These are phyloP conservation scores for Plasmodium reichenowi DNA, from an alignment of 169 alveolate species.

Conservation along the genomic window DNA sequence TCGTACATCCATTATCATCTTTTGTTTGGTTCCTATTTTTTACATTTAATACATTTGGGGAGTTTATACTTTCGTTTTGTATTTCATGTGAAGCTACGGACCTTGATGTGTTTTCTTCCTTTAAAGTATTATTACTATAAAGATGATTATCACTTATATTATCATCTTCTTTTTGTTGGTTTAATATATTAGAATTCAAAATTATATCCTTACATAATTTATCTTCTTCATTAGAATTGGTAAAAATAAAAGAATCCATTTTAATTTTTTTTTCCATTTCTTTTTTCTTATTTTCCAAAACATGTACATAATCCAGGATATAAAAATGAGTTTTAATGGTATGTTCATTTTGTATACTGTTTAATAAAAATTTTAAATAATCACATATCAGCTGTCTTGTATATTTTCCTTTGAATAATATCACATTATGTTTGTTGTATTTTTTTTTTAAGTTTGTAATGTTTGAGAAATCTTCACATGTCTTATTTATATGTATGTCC, in stretches of 20 bases:
- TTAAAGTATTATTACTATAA: not conserved
- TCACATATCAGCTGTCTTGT: slow-evolving; percentile 23
- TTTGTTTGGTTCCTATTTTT: not conserved
- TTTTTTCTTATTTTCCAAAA: slow-evolving; percentile 12
- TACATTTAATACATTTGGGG: not conserved
- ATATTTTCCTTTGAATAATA: slow-evolving; percentile 39
- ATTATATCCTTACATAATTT: not conserved
- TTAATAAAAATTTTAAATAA: slow-evolving; percentile 20
- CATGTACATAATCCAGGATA: slow-evolving; percentile 19
- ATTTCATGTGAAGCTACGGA: not conserved
- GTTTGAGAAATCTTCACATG: not conserved
- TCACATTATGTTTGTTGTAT: not conserved
- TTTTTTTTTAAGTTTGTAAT: not conserved
- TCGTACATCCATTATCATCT: not conserved
- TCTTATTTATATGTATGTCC: too few species aligned
- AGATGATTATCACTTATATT: not conserved
- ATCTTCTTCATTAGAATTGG: not conserved
- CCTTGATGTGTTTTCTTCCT: too few species aligned
- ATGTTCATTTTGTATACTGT: slow-evolving; percentile 43
- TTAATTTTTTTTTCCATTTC: not conserved
- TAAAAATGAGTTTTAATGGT: slow-evolving; percentile 2
- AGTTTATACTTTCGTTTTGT: not conserved
- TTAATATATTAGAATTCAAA: not conserved
- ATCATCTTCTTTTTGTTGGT: not conserved
- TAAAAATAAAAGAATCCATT: not conserved